Percentiles rank a stretch among this genome's conserved stretches.
phyloP scores from a whole-genome alignment of 2,329 filamentous ascomycete species.

The Aspergillus felis region DNA sequence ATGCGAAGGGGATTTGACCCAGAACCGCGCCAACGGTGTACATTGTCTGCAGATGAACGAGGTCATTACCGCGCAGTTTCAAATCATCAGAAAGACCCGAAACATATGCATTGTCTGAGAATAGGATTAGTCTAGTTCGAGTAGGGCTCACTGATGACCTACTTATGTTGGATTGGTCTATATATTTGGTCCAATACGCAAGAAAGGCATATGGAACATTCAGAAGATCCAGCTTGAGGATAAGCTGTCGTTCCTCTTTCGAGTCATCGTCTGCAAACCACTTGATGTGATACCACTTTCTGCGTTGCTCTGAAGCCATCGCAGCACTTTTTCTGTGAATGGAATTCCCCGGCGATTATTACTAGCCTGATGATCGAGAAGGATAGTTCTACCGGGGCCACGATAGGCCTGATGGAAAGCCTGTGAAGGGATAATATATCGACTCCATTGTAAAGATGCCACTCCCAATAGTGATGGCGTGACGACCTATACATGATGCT shows the following conservation, averaged over 20 bases:
- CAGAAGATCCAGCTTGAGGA: constrained; percentile 54
- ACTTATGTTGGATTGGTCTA: constrained; percentile 56
- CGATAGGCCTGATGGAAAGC: no score
- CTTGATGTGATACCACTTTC: constrained; percentile 28
- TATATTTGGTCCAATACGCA: constrained; percentile 55
- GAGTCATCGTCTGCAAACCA: constrained; percentile 52
- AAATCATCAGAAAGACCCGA: constrained; percentile 53
- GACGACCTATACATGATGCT: not conserved
- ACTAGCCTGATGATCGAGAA: not conserved
- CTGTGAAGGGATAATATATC: not conserved
- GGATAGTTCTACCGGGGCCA: no score
- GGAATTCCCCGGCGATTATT: not conserved
- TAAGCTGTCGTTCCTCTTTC: constrained; percentile 48
- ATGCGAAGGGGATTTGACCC: constrained; percentile 51
- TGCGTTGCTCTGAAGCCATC: constrained; percentile 11
- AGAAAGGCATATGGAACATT: constrained; percentile 56
- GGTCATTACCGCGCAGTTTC: constrained; percentile 50
- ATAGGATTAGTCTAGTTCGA: not conserved
- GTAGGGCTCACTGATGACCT: constrained; percentile 6
- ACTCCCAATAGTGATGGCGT: constrained; percentile 3
- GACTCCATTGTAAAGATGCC: constrained; percentile 6
- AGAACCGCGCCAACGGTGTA: constrained; percentile 50
- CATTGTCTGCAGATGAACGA: constrained; percentile 54
- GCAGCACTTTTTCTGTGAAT: not conserved
- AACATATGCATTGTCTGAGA: constrained; percentile 53